Evolutionary conservation across 2,329 filamentous ascomycete genomes (phyloP).

Genomic region (Arthrobotrys pseudoclavata): DNA sequence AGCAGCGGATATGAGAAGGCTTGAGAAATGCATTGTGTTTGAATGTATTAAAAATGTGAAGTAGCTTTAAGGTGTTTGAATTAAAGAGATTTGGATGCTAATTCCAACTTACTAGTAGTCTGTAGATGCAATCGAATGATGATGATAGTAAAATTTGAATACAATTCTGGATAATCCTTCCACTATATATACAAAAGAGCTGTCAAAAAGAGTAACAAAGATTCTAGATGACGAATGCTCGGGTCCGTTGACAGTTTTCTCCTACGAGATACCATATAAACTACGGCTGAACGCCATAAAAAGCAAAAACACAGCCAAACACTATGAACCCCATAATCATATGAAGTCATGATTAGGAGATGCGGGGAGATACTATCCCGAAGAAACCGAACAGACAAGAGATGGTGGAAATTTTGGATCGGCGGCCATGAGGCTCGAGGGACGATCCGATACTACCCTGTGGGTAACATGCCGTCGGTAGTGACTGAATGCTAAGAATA

Average conservation of each 20-base stretch:
- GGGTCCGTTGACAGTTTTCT: conserved; percentile 10
- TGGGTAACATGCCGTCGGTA: conserved; percentile 27
- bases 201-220: not conserved
- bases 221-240: conserved; percentile 8
- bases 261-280: not conserved
- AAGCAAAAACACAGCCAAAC: conserved; percentile 1
- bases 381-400: conserved; percentile 26
- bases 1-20: conserved; percentile 31
- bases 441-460: conserved; percentile 58
- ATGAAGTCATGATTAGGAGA: conserved; percentile 54
- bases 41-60: not conserved
- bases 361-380: conserved; percentile 53
- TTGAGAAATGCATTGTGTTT: conserved; percentile 48
- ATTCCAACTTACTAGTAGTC: not conserved
- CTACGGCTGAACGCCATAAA: conserved; percentile 16
- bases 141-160: conserved; percentile 12
- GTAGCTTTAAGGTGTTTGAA: not conserved
- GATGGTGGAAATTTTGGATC: conserved; percentile 40
- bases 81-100: not conserved
- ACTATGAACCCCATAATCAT: conserved; percentile 16
- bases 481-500: conserved; percentile 57
- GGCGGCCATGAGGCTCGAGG: conserved; percentile 54
- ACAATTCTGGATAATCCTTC: not conserved
- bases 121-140: conserved; percentile 21
- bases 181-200: conserved; percentile 45